A percentile compares a stretch with the other conserved stretches of the same genome.
Conservation (phyloP, 1,139 yeast genomes). For the Suhomyces wounanorum region DNA sequence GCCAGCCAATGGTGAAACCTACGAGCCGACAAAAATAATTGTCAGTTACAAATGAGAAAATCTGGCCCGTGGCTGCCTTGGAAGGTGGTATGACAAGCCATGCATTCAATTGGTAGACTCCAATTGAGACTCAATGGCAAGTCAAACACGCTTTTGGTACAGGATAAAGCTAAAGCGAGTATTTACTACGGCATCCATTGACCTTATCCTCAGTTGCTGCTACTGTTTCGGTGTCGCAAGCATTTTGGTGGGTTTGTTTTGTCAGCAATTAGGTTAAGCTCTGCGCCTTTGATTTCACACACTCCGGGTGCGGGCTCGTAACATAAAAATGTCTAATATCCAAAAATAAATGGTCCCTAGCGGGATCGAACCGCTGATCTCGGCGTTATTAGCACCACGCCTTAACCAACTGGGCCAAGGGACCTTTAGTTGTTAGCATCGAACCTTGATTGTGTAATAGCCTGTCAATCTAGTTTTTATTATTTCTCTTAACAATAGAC, state of each 20-base stretch:
- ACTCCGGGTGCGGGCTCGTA: neutral
- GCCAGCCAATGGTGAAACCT: neutral
- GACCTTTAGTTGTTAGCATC: conserved; percentile 7
- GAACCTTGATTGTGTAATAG: neutral
- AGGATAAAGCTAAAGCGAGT: no score
- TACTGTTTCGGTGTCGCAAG: no score
- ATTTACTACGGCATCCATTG: no score
- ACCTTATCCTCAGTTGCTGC: no score
- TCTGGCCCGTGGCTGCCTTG: no score
- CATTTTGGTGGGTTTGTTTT: neutral
- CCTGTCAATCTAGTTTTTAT: no score
- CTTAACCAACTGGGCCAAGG: conserved; percentile 24
- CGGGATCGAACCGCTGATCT: conserved; percentile 35
- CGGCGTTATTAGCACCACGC: conserved; percentile 35
- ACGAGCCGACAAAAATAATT: neutral
- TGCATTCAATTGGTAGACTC: no score
- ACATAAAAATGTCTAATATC: neutral
- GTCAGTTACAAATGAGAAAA: no score
- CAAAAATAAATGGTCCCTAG: conserved; percentile 23
- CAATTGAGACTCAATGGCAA: no score
- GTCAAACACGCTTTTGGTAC: no score
- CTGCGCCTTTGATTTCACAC: neutral
- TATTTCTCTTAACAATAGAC: no score
- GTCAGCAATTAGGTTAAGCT: neutral
- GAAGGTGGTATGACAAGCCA: no score